Conservation (phyloP, 1,284 basidiomycete species). For the Apiotrichum domesticum region DNA sequence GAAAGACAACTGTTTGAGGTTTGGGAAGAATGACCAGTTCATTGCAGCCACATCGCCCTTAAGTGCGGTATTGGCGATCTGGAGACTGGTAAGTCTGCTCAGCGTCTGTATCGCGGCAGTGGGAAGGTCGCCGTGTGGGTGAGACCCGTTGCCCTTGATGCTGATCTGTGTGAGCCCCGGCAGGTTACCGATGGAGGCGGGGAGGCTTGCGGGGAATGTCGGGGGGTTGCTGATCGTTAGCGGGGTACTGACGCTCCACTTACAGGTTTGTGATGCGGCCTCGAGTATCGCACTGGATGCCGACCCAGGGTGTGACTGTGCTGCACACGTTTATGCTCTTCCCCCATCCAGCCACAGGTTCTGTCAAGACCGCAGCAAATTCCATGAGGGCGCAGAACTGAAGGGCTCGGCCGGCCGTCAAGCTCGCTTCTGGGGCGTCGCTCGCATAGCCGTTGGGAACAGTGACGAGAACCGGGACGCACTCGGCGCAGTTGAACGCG, state of each 20-base stretch:
- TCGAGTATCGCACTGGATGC: conserved; percentile 36
- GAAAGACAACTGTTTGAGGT: background rate
- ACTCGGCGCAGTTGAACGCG: conserved; percentile 26
- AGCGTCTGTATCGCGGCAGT: conserved; percentile 1
- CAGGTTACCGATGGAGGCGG: conserved; percentile 30
- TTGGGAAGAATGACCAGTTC: background rate
- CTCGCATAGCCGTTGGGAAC: conserved; percentile 37
- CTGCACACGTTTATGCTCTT: background rate
- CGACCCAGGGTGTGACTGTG: conserved; percentile 38
- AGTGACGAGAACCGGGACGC: conserved; percentile 28
- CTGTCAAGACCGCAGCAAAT: conserved; percentile 7
- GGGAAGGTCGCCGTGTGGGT: conserved; percentile 35
- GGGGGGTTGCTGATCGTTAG: conserved; percentile 20
- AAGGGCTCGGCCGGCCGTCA: conserved; percentile 36
- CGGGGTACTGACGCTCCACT: conserved; percentile 9
- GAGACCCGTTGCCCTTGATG: conserved; percentile 30
- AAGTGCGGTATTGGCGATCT: conserved; percentile 39
- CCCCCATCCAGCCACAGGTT: conserved; percentile 17
- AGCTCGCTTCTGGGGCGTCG: conserved; percentile 21
- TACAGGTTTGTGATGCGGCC: conserved; percentile 36
- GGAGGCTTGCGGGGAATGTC: conserved; percentile 28
- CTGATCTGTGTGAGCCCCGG: conserved; percentile 22
- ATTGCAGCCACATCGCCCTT: background rate
- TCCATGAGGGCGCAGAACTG: conserved; percentile 46
- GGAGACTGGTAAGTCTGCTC: conserved; percentile 25